Percentiles rank a stretch among this genome's conserved stretches.
phyloP scores from a whole-genome alignment of 2,329 filamentous ascomycete species.

The Penicillium sclerotigenum region DNA sequence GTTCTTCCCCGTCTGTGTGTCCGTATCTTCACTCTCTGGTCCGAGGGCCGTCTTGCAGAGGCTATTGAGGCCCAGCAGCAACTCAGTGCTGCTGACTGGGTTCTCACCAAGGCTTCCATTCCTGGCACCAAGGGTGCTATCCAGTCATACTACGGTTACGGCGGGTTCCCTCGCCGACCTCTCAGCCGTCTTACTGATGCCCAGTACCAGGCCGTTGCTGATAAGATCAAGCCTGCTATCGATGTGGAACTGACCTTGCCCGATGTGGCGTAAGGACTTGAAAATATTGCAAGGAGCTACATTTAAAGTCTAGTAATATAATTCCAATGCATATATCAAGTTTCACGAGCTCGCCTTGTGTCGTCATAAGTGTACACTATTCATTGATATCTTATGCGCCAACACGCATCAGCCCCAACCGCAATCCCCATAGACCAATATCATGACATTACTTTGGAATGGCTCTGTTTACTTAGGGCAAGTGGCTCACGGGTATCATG shows the following conservation, averaged over 20 bases:
- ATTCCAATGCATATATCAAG: slow-evolving; percentile 2
- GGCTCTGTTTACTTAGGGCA: not conserved
- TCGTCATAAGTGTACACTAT: not conserved
- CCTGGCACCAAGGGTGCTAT: slow-evolving; percentile 83
- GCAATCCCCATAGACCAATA: too few relatives aligned
- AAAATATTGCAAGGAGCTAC: not conserved
- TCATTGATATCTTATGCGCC: not conserved
- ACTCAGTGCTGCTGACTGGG: slow-evolving; percentile 77
- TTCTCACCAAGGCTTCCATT: slow-evolving; percentile 77
- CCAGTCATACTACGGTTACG: slow-evolving; percentile 79
- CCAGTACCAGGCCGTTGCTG: slow-evolving; percentile 31
- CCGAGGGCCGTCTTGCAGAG: slow-evolving; percentile 70
- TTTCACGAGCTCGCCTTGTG: not conserved
- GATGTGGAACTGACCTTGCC: slow-evolving; percentile 35
- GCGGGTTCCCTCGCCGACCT: slow-evolving; percentile 71
- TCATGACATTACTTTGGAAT: not conserved
- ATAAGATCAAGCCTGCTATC: slow-evolving; percentile 37
- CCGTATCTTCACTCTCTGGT: slow-evolving; percentile 74
- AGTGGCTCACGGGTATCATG: not conserved
- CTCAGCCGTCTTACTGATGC: slow-evolving; percentile 33
- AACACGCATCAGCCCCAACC: not conserved
- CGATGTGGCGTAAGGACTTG: slow-evolving; percentile 32
- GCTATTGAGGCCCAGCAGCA: slow-evolving; percentile 72
- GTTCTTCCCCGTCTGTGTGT: slow-evolving; percentile 82
- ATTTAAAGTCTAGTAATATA: not conserved